Evolutionary conservation across 768 basidiomycete genomes (phyloP).

Genomic region (Phanerodontia chrysosporium): DNA sequence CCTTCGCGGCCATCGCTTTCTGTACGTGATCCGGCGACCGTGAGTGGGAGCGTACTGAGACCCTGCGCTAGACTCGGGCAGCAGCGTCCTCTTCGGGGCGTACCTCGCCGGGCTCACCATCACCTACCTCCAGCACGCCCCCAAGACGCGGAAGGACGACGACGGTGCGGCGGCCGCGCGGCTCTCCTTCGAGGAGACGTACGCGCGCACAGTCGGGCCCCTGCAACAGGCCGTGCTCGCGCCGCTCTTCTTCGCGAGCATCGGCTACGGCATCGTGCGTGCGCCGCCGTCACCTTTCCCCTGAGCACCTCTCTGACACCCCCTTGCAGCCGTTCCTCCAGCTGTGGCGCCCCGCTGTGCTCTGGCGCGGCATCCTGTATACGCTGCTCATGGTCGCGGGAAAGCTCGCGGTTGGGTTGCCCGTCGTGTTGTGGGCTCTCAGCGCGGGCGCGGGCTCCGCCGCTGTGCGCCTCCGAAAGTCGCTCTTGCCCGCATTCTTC

Average conservation of each 20-base stretch:
- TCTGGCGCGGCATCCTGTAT: constrained; percentile 58
- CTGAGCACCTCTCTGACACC: not conserved
- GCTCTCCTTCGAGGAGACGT: constrained; percentile 16
- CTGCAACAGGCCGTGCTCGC: constrained; percentile 39
- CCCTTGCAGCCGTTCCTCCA: constrained; percentile 19
- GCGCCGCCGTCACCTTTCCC: too few species aligned
- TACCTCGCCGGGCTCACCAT: constrained; percentile 54
- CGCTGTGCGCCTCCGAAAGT: not conserved
- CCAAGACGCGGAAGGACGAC: not conserved
- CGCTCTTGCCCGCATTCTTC: constrained; percentile 13
- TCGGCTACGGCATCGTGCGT: constrained; percentile 41
- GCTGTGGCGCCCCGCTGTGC: constrained; percentile 21
- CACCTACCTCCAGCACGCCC: constrained; percentile 29
- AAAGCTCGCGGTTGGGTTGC: constrained; percentile 47
- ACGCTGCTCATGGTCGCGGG: constrained; percentile 52
- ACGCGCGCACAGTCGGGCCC: constrained; percentile 25
- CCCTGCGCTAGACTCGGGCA: constrained; percentile 32
- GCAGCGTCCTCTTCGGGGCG: constrained; percentile 59
- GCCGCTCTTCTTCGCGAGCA: constrained; percentile 66
- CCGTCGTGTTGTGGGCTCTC: constrained; percentile 36
- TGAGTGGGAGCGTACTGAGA: not conserved
- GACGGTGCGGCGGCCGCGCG: not conserved
- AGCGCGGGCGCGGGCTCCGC: not conserved
- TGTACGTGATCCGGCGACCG: constrained; percentile 26
- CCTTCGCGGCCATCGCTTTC: constrained; percentile 43